Evolutionary conservation across 1,284 basidiomycete species (phyloP).

Genomic region (Melampsora americana): DNA sequence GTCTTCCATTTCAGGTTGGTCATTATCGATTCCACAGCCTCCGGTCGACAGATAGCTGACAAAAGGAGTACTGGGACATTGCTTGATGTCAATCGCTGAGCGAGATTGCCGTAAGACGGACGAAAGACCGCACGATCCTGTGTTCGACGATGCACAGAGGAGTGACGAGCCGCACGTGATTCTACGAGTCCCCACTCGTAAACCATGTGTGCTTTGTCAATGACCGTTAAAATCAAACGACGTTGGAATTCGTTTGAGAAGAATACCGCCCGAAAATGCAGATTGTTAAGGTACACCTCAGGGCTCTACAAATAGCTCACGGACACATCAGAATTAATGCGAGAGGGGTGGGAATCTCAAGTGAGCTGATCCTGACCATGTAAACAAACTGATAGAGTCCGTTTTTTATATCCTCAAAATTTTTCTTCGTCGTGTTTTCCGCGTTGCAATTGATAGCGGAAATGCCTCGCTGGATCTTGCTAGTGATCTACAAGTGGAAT

Average conservation of each 20-base stretch:
- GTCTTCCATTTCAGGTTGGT: background rate
- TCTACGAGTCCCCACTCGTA: constrained; percentile 15
- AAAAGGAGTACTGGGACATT: constrained; percentile 4
- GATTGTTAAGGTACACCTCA: constrained; percentile 16
- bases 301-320: background rate
- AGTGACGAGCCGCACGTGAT: background rate
- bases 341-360: no score
- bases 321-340: no score
- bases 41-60: constrained; percentile 11
- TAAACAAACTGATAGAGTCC: constrained; percentile 13
- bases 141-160: background rate
- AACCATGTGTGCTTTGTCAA: constrained; percentile 21
- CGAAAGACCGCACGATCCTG: constrained; percentile 2
- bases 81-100: background rate
- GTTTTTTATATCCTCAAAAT: background rate
- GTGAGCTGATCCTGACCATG: background rate
- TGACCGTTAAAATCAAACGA: background rate
- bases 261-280: background rate
- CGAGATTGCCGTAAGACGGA: background rate
- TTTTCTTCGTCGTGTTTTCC: background rate
- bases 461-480: constrained; percentile 1
- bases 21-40: background rate
- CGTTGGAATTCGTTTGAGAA: constrained; percentile 5
- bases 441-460: constrained; percentile 15
- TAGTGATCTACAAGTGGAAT: background rate